Conservation (phyloP, 2,329 filamentous ascomycete species). For the Neonectria punicea region DNA sequence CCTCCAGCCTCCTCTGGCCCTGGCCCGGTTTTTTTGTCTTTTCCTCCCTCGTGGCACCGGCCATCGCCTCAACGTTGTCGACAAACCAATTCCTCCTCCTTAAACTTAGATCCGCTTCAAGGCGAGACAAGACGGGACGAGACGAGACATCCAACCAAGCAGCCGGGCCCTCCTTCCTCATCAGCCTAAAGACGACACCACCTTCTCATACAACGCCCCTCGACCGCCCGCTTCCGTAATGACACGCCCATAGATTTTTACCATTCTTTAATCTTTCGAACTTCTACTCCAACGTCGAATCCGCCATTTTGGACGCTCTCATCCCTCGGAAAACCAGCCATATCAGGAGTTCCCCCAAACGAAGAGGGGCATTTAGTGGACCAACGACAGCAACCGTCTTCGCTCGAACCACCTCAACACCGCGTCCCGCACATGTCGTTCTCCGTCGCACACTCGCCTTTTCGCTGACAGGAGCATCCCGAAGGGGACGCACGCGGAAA, state of each 20-base stretch:
- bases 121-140: not conserved
- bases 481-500: slow-evolving; percentile 23
- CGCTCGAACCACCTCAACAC: slow-evolving; percentile 9
- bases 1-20: slow-evolving; percentile 8
- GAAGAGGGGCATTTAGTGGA: slow-evolving; percentile 18
- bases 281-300: not conserved
- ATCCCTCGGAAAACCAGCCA: not conserved
- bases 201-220: not conserved
- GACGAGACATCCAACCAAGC: not conserved
- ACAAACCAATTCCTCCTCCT: not conserved
- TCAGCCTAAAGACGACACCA: slow-evolving; percentile 5
- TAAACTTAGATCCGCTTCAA: not conserved
- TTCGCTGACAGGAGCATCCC: slow-evolving; percentile 37
- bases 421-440: slow-evolving; percentile 37
- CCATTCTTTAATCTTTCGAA: not conserved
- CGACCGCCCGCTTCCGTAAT: slow-evolving; percentile 10
- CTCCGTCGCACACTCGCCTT: slow-evolving; percentile 29
- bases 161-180: not conserved
- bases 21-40: not conserved
- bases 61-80: slow-evolving; percentile 14
- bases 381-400: not conserved
- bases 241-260: slow-evolving; percentile 16
- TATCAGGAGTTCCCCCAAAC: slow-evolving; percentile 1
- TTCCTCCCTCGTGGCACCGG: slow-evolving; percentile 12
- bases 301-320: not conserved